Conservation (phyloP, 139 green algal genomes). For the Picochlorum sp. region DNA sequence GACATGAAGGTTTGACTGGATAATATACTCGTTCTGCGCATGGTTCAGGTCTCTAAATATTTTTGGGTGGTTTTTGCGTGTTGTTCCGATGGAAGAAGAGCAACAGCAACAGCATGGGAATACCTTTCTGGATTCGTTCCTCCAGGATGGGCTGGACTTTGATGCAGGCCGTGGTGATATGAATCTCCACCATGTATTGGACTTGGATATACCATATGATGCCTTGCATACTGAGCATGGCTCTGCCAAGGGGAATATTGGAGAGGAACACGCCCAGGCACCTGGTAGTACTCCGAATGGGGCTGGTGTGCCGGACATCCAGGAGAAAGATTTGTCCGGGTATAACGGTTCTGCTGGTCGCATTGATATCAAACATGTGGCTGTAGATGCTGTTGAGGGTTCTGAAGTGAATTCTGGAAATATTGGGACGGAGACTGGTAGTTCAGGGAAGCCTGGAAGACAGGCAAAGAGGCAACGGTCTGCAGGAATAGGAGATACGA, state of each 20-base stretch:
- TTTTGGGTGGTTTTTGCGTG: not conserved
- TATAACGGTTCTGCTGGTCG: not conserved
- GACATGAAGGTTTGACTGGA: no score
- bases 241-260: no score
- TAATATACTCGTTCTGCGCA: no score
- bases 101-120: not conserved
- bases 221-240: no score
- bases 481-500: not conserved
- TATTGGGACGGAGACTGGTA: conserved; percentile 19
- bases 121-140: not conserved
- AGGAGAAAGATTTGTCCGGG: not conserved
- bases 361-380: not conserved
- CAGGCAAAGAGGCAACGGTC: not conserved
- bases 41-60: no score
- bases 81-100: conserved; percentile 10
- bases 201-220: no score
- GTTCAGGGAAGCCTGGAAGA: conserved; percentile 16
- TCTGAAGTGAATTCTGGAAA: not conserved
- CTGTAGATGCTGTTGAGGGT: not conserved
- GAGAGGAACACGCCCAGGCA: no score
- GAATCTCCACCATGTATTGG: no score
- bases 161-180: no score
- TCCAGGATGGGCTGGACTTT: no score
- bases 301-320: no score
- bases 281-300: no score